These are phyloP conservation scores for Capronia americana DNA, from an alignment of 2,329 filamentous ascomycete species.

Conservation along the genomic window DNA sequence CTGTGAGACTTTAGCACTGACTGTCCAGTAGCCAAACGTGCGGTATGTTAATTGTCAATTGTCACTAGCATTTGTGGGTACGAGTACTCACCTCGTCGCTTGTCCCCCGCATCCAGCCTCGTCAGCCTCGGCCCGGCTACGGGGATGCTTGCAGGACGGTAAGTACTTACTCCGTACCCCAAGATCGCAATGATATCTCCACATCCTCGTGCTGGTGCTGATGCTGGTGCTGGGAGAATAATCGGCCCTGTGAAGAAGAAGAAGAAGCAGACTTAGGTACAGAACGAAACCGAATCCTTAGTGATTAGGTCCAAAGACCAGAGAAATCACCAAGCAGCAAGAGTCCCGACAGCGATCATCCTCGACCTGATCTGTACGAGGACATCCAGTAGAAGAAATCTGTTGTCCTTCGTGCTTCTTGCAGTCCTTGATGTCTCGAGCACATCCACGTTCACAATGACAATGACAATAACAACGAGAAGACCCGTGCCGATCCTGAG, in stretches of 20 bases:
- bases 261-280: too few relatives aligned
- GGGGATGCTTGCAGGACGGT: too few relatives aligned
- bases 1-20: background rate
- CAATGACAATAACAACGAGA: background rate
- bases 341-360: background rate
- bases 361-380: too few relatives aligned
- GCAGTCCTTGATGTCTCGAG: background rate
- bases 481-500: background rate
- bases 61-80: background rate
- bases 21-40: background rate
- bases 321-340: too few relatives aligned
- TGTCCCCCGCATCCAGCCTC: conserved; percentile 18
- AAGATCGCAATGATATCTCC: background rate
- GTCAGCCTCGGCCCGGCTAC: conserved; percentile 20
- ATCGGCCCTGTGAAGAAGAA: too few relatives aligned
- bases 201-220: background rate
- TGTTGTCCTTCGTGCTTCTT: background rate
- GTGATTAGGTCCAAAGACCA: too few relatives aligned
- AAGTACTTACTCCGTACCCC: background rate
- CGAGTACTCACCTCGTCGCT: too few relatives aligned
- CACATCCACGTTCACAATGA: background rate
- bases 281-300: too few relatives aligned
- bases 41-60: background rate
- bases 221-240: background rate
- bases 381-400: background rate